Evolutionary conservation across 2,329 filamentous ascomycete genomes (phyloP).

Genomic region (Cordyceps fumosorosea): DNA sequence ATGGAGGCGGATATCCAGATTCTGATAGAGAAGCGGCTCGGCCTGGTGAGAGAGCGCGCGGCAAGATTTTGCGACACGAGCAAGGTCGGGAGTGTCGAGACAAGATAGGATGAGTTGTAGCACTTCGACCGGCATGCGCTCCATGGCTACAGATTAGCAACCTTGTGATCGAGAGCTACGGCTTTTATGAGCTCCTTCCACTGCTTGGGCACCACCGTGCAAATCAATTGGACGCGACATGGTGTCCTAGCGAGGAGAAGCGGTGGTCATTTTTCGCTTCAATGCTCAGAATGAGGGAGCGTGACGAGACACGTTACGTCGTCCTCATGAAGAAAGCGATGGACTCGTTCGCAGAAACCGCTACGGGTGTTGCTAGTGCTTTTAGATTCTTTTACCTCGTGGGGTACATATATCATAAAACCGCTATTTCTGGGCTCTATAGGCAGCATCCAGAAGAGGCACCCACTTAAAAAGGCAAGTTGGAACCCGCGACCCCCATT

Average conservation of each 20-base stretch:
- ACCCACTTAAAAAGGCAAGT: no score
- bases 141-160: not conserved
- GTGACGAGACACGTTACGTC: not conserved
- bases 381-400: no score
- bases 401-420: no score
- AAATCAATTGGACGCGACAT: not conserved
- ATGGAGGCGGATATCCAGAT: not conserved
- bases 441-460: no score
- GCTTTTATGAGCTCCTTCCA: not conserved
- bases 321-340: not conserved
- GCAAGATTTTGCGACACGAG: not conserved
- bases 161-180: not conserved
- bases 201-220: not conserved
- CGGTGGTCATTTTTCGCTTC: not conserved
- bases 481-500: no score
- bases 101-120: not conserved
- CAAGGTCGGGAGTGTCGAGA: not conserved
- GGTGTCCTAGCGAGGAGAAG: not conserved
- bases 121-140: not conserved
- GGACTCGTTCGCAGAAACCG: not conserved
- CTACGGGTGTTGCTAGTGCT: no score
- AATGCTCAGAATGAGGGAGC: not conserved
- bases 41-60: not conserved
- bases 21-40: not conserved
- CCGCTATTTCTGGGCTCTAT: no score